Evolutionary conservation across 2,329 filamentous ascomycete species (phyloP), one percentile per base, ranked within the genome.

Genomic region (Bipolaris bicolor): DNA sequence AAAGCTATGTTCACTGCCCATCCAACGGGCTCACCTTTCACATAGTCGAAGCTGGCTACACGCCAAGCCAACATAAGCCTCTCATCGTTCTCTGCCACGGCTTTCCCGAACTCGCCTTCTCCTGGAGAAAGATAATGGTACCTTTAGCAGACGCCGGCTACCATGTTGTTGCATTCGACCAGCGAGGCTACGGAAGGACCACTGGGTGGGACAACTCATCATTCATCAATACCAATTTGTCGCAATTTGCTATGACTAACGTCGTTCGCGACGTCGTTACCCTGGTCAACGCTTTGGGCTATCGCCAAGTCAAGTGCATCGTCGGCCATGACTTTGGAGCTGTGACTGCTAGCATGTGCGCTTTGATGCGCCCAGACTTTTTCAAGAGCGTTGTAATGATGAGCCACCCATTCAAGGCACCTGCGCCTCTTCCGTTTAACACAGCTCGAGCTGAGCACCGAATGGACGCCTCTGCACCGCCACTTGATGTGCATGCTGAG

Each of bases 311-410:
- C 2, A 74, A 79, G 45, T 86, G 85, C 66, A 80, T 90, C 29
- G 80, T 89, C 1, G 87, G 88, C 3, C 87, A 90, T 67, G 88
- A 90, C 72, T 87, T 88, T 56, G 88, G 88, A 5, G 87, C 83
- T 6, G 83, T 89, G 3, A 81, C 82, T 2, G 83, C 85, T 0
- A 81, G 84, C 15, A 80, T 84, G 76, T 84, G 83, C 57, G 85
- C 86, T 0, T 74, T 90, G 20, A 83, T 85, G 63, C 79, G 88
- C 1, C 86, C 86, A 0, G 88, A 90, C 71, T 74, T 90, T 33
- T 89, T 90, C 73, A 79, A 78, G 44, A 82, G 83, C 7, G 81
- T 87, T 0, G 77, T 88, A 16, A 79, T 89, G 62, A 85, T 90
- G 81, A 86, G 85, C 57, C 87, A 90, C 69, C 87, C 87, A 0